phyloP scores from a whole-genome alignment of 768 basidiomycete species.

The Sarcodon aspratus region DNA sequence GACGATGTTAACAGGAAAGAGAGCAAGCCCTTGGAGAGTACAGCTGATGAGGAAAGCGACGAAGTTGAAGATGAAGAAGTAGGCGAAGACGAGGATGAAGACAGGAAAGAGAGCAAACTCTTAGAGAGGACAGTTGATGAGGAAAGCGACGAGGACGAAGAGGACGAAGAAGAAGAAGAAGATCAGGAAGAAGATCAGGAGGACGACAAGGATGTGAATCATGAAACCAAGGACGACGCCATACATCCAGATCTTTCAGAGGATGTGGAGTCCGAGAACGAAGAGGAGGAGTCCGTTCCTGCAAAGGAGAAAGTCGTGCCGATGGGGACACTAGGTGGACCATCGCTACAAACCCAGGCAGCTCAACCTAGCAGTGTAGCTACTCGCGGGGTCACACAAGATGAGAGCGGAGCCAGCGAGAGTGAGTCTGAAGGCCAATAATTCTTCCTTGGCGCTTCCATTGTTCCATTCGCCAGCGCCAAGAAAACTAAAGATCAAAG shows the following conservation, averaged over 20 bases:
- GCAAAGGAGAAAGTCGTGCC: neutral
- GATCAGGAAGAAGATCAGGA: conserved; percentile 12
- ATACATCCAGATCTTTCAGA: neutral
- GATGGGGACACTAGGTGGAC: neutral
- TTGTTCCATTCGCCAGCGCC: neutral
- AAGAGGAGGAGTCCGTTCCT: neutral
- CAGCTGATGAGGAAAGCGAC: conserved; percentile 12
- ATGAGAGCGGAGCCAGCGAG: neutral
- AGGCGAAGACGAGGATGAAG: conserved; percentile 9
- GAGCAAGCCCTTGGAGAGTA: conserved; percentile 1
- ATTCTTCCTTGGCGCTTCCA: neutral
- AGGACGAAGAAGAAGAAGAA: conserved; percentile 12
- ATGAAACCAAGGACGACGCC: neutral
- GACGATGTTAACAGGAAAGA: neutral
- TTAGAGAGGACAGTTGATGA: conserved; percentile 5
- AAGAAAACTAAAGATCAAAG: neutral
- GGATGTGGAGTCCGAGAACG: neutral
- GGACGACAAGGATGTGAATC: neutral
- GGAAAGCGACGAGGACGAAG: conserved; percentile 13
- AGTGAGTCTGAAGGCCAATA: neutral
- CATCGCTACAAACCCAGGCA: neutral
- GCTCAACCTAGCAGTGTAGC: neutral
- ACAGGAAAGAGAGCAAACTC: neutral
- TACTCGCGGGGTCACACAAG: neutral
- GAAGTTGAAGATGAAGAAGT: conserved; percentile 20